phyloP scores from a whole-genome alignment of 176 grass and related monocot genomes.

The Aegilops tauschii region DNA sequence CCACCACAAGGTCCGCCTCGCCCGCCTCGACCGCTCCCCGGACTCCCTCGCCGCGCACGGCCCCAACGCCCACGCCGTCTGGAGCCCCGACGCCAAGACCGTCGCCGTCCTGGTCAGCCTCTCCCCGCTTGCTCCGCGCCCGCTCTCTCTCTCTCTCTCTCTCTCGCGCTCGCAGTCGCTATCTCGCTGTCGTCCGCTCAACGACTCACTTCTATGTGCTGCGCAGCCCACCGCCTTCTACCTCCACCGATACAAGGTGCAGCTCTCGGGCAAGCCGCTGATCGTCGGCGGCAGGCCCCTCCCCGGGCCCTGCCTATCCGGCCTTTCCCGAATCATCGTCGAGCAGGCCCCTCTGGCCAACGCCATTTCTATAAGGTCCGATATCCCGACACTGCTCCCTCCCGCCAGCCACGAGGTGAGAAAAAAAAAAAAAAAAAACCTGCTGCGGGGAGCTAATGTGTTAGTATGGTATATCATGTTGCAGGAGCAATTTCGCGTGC shows the following conservation, averaged over 20 bases:
- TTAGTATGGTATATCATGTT: not conserved
- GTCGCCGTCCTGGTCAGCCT: conserved; percentile 77
- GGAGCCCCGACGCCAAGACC: conserved; percentile 86
- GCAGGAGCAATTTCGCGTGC: conserved; percentile 90
- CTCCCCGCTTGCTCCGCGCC: not conserved
- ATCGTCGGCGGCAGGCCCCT: conserved; percentile 74
- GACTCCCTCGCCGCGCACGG: conserved; percentile 63
- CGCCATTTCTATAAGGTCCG: conserved; percentile 68
- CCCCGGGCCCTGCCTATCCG: conserved; percentile 65
- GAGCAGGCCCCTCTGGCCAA: conserved; percentile 79
- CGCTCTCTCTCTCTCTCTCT: not conserved
- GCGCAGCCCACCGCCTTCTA: conserved; percentile 78
- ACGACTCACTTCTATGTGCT: not conserved
- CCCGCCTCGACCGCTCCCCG: conserved; percentile 56
- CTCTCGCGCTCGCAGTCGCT: too few species aligned
- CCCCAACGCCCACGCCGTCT: conserved; percentile 76
- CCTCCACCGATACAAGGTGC: conserved; percentile 86
- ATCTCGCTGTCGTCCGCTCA: too few species aligned
- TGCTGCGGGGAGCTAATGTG: conserved; percentile 12
- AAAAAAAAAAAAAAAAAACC: too few species aligned
- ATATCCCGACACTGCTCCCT: conserved; percentile 18
- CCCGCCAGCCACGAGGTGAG: not conserved
- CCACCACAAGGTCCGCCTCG: conserved; percentile 81
- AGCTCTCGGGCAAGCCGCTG: conserved; percentile 78
- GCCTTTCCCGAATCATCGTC: conserved; percentile 60